phyloP scores from a whole-genome alignment of 441 rosid species.

The Erodium trifolium region DNA sequence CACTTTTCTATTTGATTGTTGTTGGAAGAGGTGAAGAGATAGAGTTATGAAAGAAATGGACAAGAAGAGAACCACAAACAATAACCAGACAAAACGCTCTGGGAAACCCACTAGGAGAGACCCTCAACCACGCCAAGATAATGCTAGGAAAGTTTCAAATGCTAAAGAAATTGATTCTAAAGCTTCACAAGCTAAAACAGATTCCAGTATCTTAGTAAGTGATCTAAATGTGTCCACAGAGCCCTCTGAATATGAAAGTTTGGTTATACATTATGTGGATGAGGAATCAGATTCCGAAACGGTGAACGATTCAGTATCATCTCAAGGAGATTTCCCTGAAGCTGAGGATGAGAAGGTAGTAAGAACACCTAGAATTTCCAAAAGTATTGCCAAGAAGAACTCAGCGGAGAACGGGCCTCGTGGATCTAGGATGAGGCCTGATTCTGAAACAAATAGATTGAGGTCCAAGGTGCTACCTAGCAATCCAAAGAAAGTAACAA shows the following conservation, averaged over 20 bases:
- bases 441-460: slow-evolving; percentile 29
- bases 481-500: slow-evolving; percentile 34
- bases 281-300: slow-evolving; percentile 53
- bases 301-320: slow-evolving; percentile 48
- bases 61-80: slow-evolving; percentile 34
- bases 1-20: slow-evolving; percentile 18
- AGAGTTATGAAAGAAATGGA: slow-evolving; percentile 43
- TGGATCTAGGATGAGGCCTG: slow-evolving; percentile 30
- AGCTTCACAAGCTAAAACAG: slow-evolving; percentile 29
- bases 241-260: slow-evolving; percentile 38
- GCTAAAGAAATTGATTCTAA: slow-evolving; percentile 33
- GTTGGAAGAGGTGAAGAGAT: slow-evolving; percentile 21
- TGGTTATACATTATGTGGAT: slow-evolving; percentile 50
- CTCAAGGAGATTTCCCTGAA: slow-evolving; percentile 46
- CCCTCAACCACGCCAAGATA: slow-evolving; percentile 28
- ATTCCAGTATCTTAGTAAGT: slow-evolving; percentile 30
- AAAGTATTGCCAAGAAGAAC: slow-evolving; percentile 27
- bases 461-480: slow-evolving; percentile 28
- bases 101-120: slow-evolving; percentile 36
- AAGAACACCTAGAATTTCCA: slow-evolving; percentile 25
- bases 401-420: slow-evolving; percentile 31
- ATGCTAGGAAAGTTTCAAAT: slow-evolving; percentile 24
- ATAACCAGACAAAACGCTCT: slow-evolving; percentile 26
- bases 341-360: slow-evolving; percentile 52
- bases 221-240: slow-evolving; percentile 39